These are phyloP conservation scores for Penicillium nucicola DNA, from an alignment of 495 filamentous ascomycete species.

Conservation along the genomic window DNA sequence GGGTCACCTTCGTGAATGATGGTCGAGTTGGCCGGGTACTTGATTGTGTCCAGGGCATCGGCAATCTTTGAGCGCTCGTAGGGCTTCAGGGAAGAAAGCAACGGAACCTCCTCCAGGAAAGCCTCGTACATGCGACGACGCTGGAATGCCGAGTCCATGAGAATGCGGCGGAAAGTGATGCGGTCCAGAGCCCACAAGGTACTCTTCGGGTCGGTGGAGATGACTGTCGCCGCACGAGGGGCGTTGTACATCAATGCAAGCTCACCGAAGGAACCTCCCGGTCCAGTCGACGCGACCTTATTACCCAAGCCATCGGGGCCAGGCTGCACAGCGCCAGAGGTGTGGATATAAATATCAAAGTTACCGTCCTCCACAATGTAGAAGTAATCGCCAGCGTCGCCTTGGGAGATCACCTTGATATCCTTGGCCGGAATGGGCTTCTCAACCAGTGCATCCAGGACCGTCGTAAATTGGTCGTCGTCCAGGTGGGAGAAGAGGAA, in stretches of 20 bases:
- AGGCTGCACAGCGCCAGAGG: constrained; percentile 71
- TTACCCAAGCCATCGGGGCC: constrained; percentile 81
- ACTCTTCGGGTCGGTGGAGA: constrained; percentile 73
- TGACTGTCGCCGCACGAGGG: constrained; percentile 92
- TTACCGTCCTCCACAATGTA: constrained; percentile 90
- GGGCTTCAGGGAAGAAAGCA: constrained; percentile 77
- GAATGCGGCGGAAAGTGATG: constrained; percentile 92
- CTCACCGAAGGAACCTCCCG: constrained; percentile 96
- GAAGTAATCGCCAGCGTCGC: constrained; percentile 95
- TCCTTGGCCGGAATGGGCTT: constrained; percentile 93
- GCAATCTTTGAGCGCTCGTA: constrained; percentile 97
- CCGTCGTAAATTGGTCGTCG: constrained; percentile 82
- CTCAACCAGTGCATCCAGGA: constrained; percentile 88
- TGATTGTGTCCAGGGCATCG: constrained; percentile 88
- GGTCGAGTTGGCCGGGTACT: constrained; percentile 70
- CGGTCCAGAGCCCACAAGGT: constrained; percentile 94
- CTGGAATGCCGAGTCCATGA: constrained; percentile 98
- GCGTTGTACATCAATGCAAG: constrained; percentile 98
- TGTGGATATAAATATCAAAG: constrained; percentile 91
- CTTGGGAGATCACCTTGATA: constrained; percentile 95
- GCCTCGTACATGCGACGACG: constrained; percentile 94
- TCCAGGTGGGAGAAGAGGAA: constrained; percentile 95
- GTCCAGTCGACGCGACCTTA: constrained; percentile 76
- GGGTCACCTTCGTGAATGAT: constrained; percentile 93
- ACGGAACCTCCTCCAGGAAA: constrained; percentile 93